Base-by-base conservation (phyloP, 306 rosid species). In the Spatholobus suberectus region DNA sequence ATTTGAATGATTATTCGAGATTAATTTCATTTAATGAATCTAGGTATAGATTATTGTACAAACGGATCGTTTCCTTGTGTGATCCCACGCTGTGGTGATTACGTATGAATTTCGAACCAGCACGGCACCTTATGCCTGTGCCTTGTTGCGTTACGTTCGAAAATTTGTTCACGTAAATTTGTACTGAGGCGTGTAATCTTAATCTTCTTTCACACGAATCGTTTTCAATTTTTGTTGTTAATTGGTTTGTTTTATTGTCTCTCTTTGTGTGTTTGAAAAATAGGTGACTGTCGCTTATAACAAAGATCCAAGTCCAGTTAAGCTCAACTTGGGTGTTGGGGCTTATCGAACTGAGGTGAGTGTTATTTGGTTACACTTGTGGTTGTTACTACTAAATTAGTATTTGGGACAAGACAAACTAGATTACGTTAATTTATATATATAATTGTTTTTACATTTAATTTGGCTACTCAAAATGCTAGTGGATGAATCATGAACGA, bases 261-360 rank as follows among this genome's bases (percentile, higher is more conserved):
- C 8, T 12, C 11, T 27, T 49, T 24, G 21, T 51, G 15, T 79
- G 54, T 59, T 79, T 51, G 76, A 62, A 65, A 24, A 68, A 75
- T 85, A 96, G 99, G 98, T 96, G 66, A 96, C 98, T 63, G 86
- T 94, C 15, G 99, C 99, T 24, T 94, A 89, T 73, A 92, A 94
- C 95, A 94, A 96, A 80, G 99, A 96, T 70, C 97, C 89, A 26
- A 94, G 98, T 83, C 97, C 99, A 1, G 37, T 83, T 69, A 96
- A 94, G 93, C 83, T 96, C 87, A 96, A 96, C 76, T 90, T 94
- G 86, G 99, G 99, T 0, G 99, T 96, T 63, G 99, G 99, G 51
- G 99, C 99, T 81, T 96, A 96, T 81, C 89, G 99, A 85, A 96
- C 99, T 1, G 99, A 96, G 97, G 99, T 96, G 55, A 1, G 3